Evolutionary conservation across 306 rosid genomes (phyloP), one percentile per base, ranked within the genome.

Genomic region (Vicia faba): DNA sequence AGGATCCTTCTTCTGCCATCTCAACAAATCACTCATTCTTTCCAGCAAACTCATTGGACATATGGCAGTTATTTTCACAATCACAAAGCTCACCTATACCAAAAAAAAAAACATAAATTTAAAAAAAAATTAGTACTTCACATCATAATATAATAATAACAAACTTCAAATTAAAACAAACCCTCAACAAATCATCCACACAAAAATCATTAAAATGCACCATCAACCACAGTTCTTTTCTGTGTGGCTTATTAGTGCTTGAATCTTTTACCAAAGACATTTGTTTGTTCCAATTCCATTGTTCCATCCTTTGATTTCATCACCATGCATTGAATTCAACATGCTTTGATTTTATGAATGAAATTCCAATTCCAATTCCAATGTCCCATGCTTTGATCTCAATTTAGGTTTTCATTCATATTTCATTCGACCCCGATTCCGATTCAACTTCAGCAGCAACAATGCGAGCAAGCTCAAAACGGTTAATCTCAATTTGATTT

Each of bases 1-100:
- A 4, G 97, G 92, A 40, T 90, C 80, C 19, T 76, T 82, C 11
- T 86, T 78, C 68, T 95, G 85, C 99, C 99, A 95, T 74, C 99
- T 88, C 10, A 95, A 68, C 72, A 95, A 78, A 65, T 90, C 97
- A 59, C 99, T 88, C 0, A 83, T 65, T 53, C 91, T 75, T 70
- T 88, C 84, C 0, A 95, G 74, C 23, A 90, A 55, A 10, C 69
- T 81, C 91, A 84, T 75, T 33, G 99, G 99, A 23, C 97, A 95
- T 51, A 95, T 85, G 16, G 97, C 97, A 3, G 92, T 86, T 69
- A 95, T 89, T 71, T 93, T 90, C 62, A 84, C 81, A 5, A 93
- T 82, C 0, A 85, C 71, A 58, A 68, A 87, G 60, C 95, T 88
- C 75, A 85, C 95, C 97, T 90, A 61, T 11, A 64, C 26, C 4